Evolutionary conservation across 2,329 filamentous ascomycete genomes (phyloP), one percentile per base, ranked within the genome.

Genomic region (Sphaceloma murrayae): DNA sequence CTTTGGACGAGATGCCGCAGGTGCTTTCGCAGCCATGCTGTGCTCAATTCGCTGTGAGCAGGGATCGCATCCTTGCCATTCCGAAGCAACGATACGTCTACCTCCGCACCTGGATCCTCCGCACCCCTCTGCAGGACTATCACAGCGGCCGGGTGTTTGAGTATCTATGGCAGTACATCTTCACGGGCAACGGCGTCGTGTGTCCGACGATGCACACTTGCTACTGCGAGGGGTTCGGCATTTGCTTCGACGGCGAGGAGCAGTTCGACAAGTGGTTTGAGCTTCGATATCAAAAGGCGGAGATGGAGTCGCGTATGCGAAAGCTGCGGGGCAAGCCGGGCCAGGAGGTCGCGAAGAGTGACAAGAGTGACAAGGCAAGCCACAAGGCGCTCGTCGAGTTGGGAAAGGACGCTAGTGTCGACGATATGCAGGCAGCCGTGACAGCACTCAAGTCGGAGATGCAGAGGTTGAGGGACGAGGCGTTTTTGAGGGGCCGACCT

Each of bases 151-250:
- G 77, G 2, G 66, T 79, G 11, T 79, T 75, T 64, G 77, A 80
- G 56, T 79, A 80, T 54, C 59, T 78, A 1, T 80, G 77, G 77
- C 75, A 78, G 48, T 75, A 70, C 47, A 66, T 80, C 10, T 80
- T 79, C 55, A 73, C 74, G 0, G 72, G 69, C 1, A 48, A 63
- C 11, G 62, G 66, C 4, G 56, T 68, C 7, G 63, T 66, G 43
- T 75, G 73, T 51, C 70, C 71, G 0, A 59, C 62, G 34, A 71
- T 77, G 59, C 66, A 72, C 46, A 58, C 71, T 0, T 81, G 78
- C 59, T 77, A 77, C 49, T 81, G 78, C 55, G 76, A 80, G 48
- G 75, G 74, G 4, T 81, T 72, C 39, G 77, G 78, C 1, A 60
- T 75, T 7, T 81, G 78, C 53, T 80, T 79, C 50, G 73, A 69